A percentile compares a stretch with the other conserved stretches of the same genome.
These are phyloP conservation scores for Mucor irregularis DNA, from an alignment of 371 early-diverging fungal species.

Conservation along the genomic window DNA sequence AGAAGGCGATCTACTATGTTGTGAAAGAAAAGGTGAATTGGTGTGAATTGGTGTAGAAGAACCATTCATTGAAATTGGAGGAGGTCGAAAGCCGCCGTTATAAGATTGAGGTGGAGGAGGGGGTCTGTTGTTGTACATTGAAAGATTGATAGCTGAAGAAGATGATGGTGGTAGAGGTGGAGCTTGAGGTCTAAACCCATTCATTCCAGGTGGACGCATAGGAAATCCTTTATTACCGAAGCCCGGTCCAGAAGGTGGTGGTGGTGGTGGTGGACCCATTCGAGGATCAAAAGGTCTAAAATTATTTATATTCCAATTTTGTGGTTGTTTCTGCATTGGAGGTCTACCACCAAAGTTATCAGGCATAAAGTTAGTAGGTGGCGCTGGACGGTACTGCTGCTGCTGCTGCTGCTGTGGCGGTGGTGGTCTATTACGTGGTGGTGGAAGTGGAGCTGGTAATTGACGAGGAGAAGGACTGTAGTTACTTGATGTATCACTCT, in stretches of 20 bases:
- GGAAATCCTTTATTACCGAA: neutral
- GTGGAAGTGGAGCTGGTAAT: constrained; percentile 2
- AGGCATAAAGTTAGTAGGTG: neutral
- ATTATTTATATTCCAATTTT: constrained; percentile 1
- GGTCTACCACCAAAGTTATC: too few relatives aligned
- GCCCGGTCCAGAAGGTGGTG: too few relatives aligned
- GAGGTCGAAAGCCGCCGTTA: constrained; percentile 2
- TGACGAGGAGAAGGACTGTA: neutral
- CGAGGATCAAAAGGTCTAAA: constrained; percentile 18
- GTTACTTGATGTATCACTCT: neutral
- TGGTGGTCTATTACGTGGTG: neutral
- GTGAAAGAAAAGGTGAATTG: neutral
- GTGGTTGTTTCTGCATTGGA: too few relatives aligned
- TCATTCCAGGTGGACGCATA: constrained; percentile 4
- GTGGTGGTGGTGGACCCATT: constrained; percentile 10
- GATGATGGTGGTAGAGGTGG: too few relatives aligned
- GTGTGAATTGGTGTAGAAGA: constrained; percentile 4
- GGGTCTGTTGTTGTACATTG: too few relatives aligned
- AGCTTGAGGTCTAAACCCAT: constrained; percentile 12
- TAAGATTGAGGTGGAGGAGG: constrained; percentile 2
- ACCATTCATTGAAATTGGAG: neutral
- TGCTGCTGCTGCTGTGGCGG: constrained; percentile 2
- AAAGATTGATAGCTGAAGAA: too few relatives aligned
- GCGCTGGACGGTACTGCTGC: neutral
- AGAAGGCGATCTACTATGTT: constrained; percentile 14